Evolutionary conservation across 1,139 yeast genomes (phyloP), one percentile per base, ranked within the genome.

Genomic region (Suhomyces bribrorum): DNA sequence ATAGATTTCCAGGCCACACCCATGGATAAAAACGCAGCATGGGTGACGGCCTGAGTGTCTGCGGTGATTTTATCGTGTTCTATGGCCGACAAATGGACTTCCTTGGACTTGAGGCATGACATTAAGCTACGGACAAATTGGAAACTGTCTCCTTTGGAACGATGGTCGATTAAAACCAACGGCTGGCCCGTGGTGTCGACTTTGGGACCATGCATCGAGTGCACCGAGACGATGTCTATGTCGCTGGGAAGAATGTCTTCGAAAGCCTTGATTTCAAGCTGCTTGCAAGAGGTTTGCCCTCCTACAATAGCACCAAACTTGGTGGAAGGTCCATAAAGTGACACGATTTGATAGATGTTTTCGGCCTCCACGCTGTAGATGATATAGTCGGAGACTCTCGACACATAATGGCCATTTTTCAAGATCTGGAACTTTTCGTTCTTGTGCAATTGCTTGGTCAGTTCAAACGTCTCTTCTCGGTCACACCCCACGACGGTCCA

Each of bases 31-130:
- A 92, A 92, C 0, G 97, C 97, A 5, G 97, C 97, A 59, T 92
- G 98, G 0, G 98, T 92, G 12, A 92, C 97, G 0, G 97, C 98
- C 61, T 92, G 98, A 4, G 97, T 94, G 59, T 92, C 98, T 0
- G 98, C 98, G 0, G 98, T 92, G 44, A 92, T 92, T 49, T 78
- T 78, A 57, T 92, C 98, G 59, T 92, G 98, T 55, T 90, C 89
- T 44, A 78, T 73, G 5, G 95, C 96, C 0, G 88, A 74, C 29
- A 92, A 68, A 38, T 79, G 74, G n/a, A 89, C 97, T 31, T 77
- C 72, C 50, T 85, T 85, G 14, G 96, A 86, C 28, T 83, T 69
- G 44, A 92, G 73, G 54, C 96, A 86, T 1, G 84, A 66, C 40
- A 90, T 73, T 12, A 90, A 55, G 1, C 75, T 45, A 44, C 80